Evolutionary conservation across 441 rosid species (phyloP).

Genomic region (Syzygium malaccense): DNA sequence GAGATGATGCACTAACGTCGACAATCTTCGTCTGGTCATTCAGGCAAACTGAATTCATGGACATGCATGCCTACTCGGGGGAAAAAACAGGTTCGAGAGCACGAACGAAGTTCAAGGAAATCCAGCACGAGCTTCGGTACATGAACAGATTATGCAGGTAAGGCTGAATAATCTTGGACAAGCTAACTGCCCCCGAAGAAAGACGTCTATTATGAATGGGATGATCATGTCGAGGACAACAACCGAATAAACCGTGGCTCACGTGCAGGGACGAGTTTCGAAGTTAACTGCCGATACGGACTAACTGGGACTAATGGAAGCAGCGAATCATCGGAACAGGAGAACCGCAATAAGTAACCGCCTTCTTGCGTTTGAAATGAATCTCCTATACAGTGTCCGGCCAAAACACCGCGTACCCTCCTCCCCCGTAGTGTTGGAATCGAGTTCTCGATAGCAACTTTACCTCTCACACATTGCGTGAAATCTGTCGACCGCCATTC

Average conservation of each 20-base stretch:
- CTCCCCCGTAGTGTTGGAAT: not conserved
- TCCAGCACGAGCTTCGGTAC: not conserved
- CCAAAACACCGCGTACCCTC: accelerated
- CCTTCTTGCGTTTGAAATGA: not conserved
- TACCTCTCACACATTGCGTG: not conserved
- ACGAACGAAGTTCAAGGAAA: not conserved
- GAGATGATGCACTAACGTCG: not conserved
- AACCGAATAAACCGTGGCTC: not conserved
- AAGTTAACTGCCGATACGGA: accelerated
- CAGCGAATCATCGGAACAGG: not conserved
- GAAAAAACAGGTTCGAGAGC: accelerated
- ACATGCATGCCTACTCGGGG: not conserved
- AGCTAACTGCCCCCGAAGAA: not conserved
- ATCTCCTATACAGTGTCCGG: not conserved
- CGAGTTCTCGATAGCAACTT: not conserved
- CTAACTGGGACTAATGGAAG: not conserved
- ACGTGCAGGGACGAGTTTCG: not conserved
- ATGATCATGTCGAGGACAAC: not conserved
- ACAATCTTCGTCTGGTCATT: not conserved
- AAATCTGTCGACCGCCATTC: not conserved
- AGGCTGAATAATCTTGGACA: not conserved
- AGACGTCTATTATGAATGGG: not conserved
- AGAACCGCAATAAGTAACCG: accelerated
- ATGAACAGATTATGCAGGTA: not conserved
- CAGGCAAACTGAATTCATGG: not conserved